phyloP scores from a whole-genome alignment of 371 early-diverging fungal species.

The Cokeromyces recurvatus region DNA sequence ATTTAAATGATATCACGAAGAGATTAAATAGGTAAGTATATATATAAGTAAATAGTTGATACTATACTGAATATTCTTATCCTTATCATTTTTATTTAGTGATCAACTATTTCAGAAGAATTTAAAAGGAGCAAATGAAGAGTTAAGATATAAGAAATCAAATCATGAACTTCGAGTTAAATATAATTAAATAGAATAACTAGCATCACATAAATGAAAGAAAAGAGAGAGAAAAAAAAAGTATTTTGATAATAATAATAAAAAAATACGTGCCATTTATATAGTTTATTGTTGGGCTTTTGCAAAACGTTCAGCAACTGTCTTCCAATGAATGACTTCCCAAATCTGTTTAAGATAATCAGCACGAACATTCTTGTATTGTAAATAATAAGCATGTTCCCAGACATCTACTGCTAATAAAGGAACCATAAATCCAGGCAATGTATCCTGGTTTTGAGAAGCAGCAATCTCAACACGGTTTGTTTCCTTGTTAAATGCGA shows the following conservation, averaged over 20 bases:
- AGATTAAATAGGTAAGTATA: constrained; percentile 7
- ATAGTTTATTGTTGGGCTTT: constrained; percentile 31
- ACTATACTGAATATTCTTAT: no score
- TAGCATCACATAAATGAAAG: no score
- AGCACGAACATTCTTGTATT: constrained; percentile 95
- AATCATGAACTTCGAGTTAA: no score
- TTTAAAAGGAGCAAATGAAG: no score
- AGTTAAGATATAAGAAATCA: no score
- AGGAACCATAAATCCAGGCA: constrained; percentile 68
- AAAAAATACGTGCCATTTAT: no score
- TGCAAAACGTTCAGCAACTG: constrained; percentile 78
- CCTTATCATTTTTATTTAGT: no score
- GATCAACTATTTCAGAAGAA: no score
- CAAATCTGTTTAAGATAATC: constrained; percentile 95
- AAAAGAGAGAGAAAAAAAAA: no score
- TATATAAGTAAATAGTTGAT: no score
- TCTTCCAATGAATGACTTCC: constrained; percentile 98
- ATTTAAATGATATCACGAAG: constrained; percentile 59
- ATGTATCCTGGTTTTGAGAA: constrained; percentile 94
- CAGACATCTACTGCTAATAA: constrained; percentile 96
- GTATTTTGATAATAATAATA: no score
- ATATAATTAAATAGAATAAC: no score
- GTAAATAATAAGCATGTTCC: constrained; percentile 99
- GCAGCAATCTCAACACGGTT: constrained; percentile 84
- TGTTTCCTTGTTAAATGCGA: constrained; percentile 80